Evolutionary conservation across 2,329 filamentous ascomycete genomes (phyloP), one percentile per base, ranked within the genome.

Genomic region (Diaporthe sp.): DNA sequence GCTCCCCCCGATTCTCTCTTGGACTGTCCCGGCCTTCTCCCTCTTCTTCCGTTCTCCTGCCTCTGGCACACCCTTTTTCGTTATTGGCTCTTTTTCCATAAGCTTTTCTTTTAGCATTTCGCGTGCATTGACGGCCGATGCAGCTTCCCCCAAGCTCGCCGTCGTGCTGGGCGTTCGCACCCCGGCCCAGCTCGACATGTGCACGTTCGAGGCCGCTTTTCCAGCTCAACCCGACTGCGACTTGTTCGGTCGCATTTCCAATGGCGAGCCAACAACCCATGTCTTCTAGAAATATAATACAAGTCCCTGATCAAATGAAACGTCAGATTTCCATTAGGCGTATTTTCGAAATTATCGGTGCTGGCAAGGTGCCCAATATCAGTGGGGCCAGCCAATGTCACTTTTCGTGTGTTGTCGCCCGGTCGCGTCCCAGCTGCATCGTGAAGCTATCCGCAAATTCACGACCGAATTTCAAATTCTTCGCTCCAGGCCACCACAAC

Each of bases 361-460:
- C 22, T 13, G 37, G 31, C 13, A 25, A 3, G 17, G n/a, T 42
- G 2, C n/a, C 73, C 73, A 70, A 76, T 76, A 76, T 76, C 65
- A 75, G 39, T 46, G 28, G 55, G 46, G 19, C 31, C 55, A 42
- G 73, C 42, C 44, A 4, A 76, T 58, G 75, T 76, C 71, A 74
- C 73, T 76, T 75, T 76, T 67, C 28, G 22, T 46, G 46, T 59
- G 46, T 57, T 75, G 75, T 71, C 73, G 75, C 75, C 75, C 12
- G 37, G 25, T 53, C 55, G 34, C 44, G 55, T 59, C 57, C 7
- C 31, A n/a, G 31, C 22, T 53, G 67, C 75, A 73, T 76, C 73
- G 73, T 76, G 75, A 76, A 73, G 75, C 75, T 76, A 76, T 76
- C 75, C 75, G 59, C 75, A 75, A 28, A 42, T 70, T 73, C n/a